Evolutionary conservation across 352 stramenopile species (phyloP).

Genomic region (Globisporangium orthogonon): DNA sequence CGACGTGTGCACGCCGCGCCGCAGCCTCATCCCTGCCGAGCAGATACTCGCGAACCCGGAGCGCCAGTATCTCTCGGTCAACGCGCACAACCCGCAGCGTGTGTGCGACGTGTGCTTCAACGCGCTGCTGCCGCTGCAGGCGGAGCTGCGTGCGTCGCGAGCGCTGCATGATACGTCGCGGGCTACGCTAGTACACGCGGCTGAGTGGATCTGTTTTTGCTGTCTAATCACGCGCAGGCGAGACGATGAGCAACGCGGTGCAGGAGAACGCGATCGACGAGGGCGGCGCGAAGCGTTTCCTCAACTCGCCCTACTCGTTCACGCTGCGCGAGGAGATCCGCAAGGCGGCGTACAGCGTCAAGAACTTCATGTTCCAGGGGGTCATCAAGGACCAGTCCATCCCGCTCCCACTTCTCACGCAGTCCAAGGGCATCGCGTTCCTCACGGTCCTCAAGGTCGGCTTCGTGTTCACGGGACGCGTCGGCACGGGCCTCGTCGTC

Average conservation of each 20-base stretch:
- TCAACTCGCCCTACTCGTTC: constrained; percentile 85
- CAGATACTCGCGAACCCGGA: constrained; percentile 69
- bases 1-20: constrained; percentile 59
- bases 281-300: constrained; percentile 54
- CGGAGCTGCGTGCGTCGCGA: constrained; percentile 45
- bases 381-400: constrained; percentile 90
- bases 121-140: constrained; percentile 49
- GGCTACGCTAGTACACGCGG: no score
- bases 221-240: constrained; percentile 19
- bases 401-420: constrained; percentile 78
- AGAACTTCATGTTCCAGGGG: constrained; percentile 88
- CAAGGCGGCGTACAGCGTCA: constrained; percentile 91
- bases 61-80: constrained; percentile 71
- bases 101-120: constrained; percentile 77
- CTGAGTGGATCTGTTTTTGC: no score
- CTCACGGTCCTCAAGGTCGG: constrained; percentile 90
- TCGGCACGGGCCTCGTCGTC: constrained; percentile 93
- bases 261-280: constrained; percentile 68
- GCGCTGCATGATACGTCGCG: no score
- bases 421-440: constrained; percentile 91
- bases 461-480: constrained; percentile 79
- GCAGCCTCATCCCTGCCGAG: constrained; percentile 66
- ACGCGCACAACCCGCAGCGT: constrained; percentile 77
- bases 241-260: constrained; percentile 77
- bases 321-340: constrained; percentile 89